phyloP scores from a whole-genome alignment of 805 yeast genomes.

The Kazachstania viticola region DNA sequence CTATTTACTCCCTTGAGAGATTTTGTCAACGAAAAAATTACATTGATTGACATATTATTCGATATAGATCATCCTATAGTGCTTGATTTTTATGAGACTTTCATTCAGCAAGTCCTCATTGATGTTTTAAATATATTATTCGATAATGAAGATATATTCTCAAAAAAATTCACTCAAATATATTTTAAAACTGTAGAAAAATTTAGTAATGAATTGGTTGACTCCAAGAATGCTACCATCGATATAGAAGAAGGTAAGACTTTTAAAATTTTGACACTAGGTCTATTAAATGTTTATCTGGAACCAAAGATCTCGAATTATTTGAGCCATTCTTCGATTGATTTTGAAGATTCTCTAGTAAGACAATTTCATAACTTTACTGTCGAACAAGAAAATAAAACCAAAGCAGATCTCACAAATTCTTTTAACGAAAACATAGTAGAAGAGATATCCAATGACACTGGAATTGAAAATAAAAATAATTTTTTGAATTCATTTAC shows the following conservation, averaged over 20 bases:
- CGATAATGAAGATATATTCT: constrained; percentile 9
- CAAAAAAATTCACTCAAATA: constrained; percentile 24
- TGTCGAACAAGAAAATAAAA: constrained; percentile 23
- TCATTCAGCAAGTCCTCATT: constrained; percentile 29
- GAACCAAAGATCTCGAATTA: constrained; percentile 28
- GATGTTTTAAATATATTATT: constrained; percentile 19
- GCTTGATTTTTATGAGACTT: constrained; percentile 28
- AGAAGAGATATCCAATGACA: not conserved
- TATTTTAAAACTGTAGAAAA: constrained; percentile 20
- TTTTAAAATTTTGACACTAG: constrained; percentile 21
- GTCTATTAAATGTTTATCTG: constrained; percentile 29
- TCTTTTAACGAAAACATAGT: constrained; percentile 2
- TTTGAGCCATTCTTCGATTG: constrained; percentile 21
- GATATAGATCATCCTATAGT: constrained; percentile 30
- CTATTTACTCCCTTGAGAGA: constrained; percentile 17
- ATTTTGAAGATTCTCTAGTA: constrained; percentile 21
- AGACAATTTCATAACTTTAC: constrained; percentile 18
- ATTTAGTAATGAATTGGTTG: constrained; percentile 28
- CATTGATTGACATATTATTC: constrained; percentile 30
- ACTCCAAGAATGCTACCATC: constrained; percentile 28
- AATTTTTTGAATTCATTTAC: constrained; percentile 56
- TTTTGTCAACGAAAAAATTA: constrained; percentile 28
- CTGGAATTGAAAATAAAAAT: constrained; percentile 27
- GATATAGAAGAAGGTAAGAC: constrained; percentile 3
- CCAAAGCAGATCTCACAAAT: constrained; percentile 5